These are phyloP conservation scores for Epicoccum sorghinum DNA, from an alignment of 2,329 filamentous ascomycete genomes.

Conservation along the genomic window DNA sequence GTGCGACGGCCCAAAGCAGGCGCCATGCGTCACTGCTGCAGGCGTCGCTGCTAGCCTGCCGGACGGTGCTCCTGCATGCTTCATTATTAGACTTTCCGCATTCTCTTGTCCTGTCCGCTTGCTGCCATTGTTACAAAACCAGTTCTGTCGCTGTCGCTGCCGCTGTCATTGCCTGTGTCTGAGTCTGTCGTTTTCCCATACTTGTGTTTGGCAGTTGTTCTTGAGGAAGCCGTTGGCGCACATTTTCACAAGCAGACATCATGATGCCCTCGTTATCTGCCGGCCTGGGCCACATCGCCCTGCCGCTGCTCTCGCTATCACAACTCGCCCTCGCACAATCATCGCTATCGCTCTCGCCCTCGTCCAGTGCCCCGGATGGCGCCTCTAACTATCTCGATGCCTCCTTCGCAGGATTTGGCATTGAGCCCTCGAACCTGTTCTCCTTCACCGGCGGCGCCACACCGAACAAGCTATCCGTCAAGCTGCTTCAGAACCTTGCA, in stretches of 20 bases:
- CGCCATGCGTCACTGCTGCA: slow-evolving; percentile 17
- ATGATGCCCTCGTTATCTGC: slow-evolving; percentile 31
- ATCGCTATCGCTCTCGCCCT: slow-evolving; percentile 40
- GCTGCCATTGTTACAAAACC: slow-evolving; percentile 2
- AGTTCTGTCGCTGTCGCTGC: slow-evolving; percentile 10
- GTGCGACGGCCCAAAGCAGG: slow-evolving; percentile 12
- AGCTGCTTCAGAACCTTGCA: slow-evolving; percentile 57
- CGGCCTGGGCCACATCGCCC: slow-evolving; percentile 9
- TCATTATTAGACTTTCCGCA: slow-evolving; percentile 15
- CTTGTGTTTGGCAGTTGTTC: slow-evolving; percentile 11
- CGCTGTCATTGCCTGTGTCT: not conserved
- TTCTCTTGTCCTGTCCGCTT: slow-evolving; percentile 5
- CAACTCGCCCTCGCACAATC: slow-evolving; percentile 34
- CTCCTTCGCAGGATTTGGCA: slow-evolving; percentile 58
- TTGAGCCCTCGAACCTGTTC: slow-evolving; percentile 60
- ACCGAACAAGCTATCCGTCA: slow-evolving; percentile 54
- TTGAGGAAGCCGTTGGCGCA: slow-evolving; percentile 4
- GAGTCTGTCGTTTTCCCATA: not conserved
- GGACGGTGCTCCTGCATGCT: slow-evolving; percentile 9
- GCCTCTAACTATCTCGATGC: slow-evolving; percentile 49
- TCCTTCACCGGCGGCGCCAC: slow-evolving; percentile 55
- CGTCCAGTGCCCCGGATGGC: slow-evolving; percentile 33
- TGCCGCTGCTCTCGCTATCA: slow-evolving; percentile 27
- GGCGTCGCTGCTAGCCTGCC: slow-evolving; percentile 14
- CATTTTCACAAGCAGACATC: slow-evolving; percentile 9